Conservation (phyloP, 2,329 filamentous ascomycete species). For the Hawksworthiomyces lignivorus region DNA sequence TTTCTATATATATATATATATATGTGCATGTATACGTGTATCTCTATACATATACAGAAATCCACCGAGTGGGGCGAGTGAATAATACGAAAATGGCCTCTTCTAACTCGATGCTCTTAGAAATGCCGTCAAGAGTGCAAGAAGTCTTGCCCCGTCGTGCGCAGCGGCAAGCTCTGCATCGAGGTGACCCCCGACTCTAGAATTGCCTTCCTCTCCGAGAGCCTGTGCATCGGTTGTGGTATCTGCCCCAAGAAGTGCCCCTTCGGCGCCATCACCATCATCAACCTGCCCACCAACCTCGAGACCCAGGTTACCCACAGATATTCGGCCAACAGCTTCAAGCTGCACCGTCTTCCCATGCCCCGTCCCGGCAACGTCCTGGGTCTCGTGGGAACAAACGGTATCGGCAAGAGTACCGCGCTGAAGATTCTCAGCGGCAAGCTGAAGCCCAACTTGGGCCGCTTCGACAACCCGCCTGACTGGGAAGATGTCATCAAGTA, state of each 20-base stretch:
- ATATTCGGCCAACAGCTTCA: conserved; percentile 99
- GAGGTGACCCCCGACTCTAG: conserved; percentile 84
- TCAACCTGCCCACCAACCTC: conserved; percentile 99
- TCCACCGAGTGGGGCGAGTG: too few species aligned
- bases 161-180: conserved; percentile 84
- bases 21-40: too few species aligned
- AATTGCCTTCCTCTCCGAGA: conserved; percentile 94
- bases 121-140: conserved; percentile 99
- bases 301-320: conserved; percentile 97
- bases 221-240: conserved; percentile 94
- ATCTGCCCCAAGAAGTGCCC: conserved; percentile 99
- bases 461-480: conserved; percentile 92
- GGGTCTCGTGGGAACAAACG: conserved; percentile 96
- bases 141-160: conserved; percentile 95
- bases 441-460: conserved; percentile 93
- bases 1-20: too few species aligned
- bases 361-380: conserved; percentile 91
- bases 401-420: conserved; percentile 99
- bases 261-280: conserved; percentile 97
- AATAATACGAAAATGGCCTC: too few species aligned
- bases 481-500: conserved; percentile 99
- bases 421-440: conserved; percentile 98
- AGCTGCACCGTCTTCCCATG: conserved; percentile 93
- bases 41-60: too few species aligned
- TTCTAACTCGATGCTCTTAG: conserved; percentile 25